Evolutionary conservation across 2,329 filamentous ascomycete genomes (phyloP), one percentile per base, ranked within the genome.

Genomic region (Chaetomiaceae sp.): DNA sequence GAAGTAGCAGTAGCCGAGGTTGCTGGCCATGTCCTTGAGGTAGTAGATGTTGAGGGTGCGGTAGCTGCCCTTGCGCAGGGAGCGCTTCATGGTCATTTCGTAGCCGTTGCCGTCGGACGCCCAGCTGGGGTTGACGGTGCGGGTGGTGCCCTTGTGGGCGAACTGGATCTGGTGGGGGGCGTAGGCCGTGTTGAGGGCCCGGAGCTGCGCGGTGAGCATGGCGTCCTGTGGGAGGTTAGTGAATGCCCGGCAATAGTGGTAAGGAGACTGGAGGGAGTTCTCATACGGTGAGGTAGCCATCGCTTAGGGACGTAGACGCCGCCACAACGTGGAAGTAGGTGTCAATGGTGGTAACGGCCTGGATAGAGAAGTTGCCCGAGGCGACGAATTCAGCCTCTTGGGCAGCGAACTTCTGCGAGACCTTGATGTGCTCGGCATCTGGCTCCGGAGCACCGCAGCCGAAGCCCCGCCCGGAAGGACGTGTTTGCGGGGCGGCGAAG

Each of bases 1-100:
- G 67, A 74, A 75, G 67, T 74, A 75, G 68, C 71, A 75, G 66
- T 75, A 74, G 11, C 75, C 73, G 8, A 76, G 66, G 42, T 70
- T 63, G 46, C 64, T 65, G 45, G 63, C 66, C 40, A 75, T 63
- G 41, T 62, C 56, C 18, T 62, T 62, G 47, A 72, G 65, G 65
- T 75, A 74, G 69, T 77, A 77, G 38, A 77, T 37, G 68, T 78
- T 78, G 48, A 78, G 69, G 56, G 71, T 65, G 10, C 62, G 48
- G 61, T 73, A 73, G 42, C 59, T 65, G 52, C 71, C 71, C 64
- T 73, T 68, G 62, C 73, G 72, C 40, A 77, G 70, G 25, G 70
- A 59, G 20, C 61, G 62, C 69, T 76, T 76, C 73, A 76, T 77
- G 40, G 62, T 65, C 36, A 70, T 55, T 62, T 76, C 69, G 44